Conservation (phyloP, 2,329 filamentous ascomycete genomes). For the Phialophora expanda region DNA sequence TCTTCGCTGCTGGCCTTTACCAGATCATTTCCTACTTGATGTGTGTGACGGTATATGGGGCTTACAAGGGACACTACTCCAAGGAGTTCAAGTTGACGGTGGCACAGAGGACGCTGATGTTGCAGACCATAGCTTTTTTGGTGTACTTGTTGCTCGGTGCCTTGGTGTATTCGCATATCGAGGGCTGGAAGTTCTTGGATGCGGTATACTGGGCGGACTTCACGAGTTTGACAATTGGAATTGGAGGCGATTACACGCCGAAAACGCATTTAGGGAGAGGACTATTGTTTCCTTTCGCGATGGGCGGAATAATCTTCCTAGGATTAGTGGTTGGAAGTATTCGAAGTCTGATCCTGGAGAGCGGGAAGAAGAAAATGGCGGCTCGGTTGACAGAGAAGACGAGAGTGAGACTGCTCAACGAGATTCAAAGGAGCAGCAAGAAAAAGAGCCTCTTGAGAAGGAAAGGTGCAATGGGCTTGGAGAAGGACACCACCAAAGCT, state of each 20-base stretch:
- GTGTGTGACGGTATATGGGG: constrained; percentile 62
- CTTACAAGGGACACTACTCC: constrained; percentile 59
- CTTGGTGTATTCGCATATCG: constrained; percentile 50
- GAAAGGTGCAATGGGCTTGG: constrained; percentile 25
- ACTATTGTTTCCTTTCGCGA: constrained; percentile 60
- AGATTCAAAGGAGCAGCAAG: constrained; percentile 25
- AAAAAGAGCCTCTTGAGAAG: constrained; percentile 14
- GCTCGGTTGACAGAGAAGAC: constrained; percentile 46
- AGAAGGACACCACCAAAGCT: constrained; percentile 21
- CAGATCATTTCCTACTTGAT: constrained; percentile 61
- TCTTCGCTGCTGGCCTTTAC: constrained; percentile 63
- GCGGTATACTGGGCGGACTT: constrained; percentile 63
- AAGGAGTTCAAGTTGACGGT: constrained; percentile 62
- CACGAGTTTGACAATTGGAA: constrained; percentile 61
- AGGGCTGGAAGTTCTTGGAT: constrained; percentile 60
- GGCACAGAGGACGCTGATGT: constrained; percentile 60
- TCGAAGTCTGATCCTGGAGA: constrained; percentile 47
- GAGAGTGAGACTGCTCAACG: constrained; percentile 42
- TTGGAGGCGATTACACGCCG: constrained; percentile 60
- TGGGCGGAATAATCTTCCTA: constrained; percentile 60
- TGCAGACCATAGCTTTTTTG: constrained; percentile 51
- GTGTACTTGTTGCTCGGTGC: constrained; percentile 50
- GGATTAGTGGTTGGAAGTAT: constrained; percentile 63
- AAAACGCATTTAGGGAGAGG: constrained; percentile 56
- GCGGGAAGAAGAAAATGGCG: constrained; percentile 47